A percentile compares a stretch with the other conserved stretches of the same genome.
Conservation (phyloP, 768 basidiomycete genomes). For the Leccinum variicolor region DNA sequence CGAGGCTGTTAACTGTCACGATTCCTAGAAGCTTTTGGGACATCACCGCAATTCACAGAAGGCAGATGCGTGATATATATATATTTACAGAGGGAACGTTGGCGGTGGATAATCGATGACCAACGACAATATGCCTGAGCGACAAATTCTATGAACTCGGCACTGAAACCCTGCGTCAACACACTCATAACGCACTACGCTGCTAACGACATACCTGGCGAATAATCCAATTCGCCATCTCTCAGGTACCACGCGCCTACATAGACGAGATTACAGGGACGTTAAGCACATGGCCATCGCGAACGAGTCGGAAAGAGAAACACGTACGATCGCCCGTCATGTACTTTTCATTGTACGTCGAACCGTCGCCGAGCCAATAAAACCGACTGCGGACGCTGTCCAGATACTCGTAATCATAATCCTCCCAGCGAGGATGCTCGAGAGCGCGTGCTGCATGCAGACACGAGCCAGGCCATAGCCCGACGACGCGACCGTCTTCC, state of each 20-base stretch:
- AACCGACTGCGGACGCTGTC: conserved; percentile 46
- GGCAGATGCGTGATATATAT: too few species aligned
- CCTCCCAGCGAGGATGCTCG: conserved; percentile 61
- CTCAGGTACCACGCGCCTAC: conserved; percentile 15
- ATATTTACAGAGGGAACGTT: too few species aligned
- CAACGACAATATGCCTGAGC: neutral
- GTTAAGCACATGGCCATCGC: conserved; percentile 37
- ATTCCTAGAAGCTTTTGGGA: too few species aligned
- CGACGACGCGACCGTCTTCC: conserved; percentile 52
- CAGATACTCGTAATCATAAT: conserved; percentile 50
- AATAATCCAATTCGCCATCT: conserved; percentile 11
- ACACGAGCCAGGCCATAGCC: conserved; percentile 59
- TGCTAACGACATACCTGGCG: conserved; percentile 4
- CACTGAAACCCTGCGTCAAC: neutral
- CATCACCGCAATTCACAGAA: neutral
- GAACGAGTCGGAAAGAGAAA: conserved; percentile 27
- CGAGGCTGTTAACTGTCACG: too few species aligned
- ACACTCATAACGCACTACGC: too few species aligned
- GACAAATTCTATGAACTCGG: neutral
- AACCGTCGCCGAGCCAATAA: conserved; percentile 59
- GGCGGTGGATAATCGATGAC: neutral
- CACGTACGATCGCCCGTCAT: conserved; percentile 35
- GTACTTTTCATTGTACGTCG: conserved; percentile 50
- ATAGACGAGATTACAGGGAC: too few species aligned
- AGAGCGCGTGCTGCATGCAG: conserved; percentile 50